Percentiles rank a stretch among this genome's conserved stretches.
phyloP scores from a whole-genome alignment of 495 filamentous ascomycete species.

The Aspergillus coremiiformis region DNA sequence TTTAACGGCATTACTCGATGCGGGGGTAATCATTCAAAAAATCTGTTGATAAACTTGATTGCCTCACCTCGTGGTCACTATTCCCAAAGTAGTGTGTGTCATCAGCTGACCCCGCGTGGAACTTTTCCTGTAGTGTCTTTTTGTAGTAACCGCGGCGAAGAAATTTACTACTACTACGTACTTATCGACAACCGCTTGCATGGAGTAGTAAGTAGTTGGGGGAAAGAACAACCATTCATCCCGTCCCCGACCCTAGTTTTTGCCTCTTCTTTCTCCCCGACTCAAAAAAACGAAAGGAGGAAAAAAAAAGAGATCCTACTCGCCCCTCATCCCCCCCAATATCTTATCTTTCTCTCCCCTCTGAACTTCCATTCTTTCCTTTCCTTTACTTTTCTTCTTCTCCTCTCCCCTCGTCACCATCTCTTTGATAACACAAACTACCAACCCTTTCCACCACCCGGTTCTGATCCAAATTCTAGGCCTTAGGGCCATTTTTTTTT shows the following conservation, averaged over 20 bases:
- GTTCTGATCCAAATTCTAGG: background rate
- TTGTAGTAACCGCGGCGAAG: no score
- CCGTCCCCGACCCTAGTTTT: background rate
- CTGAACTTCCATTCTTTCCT: background rate
- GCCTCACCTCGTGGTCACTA: slow-evolving; percentile 11
- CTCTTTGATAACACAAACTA: background rate
- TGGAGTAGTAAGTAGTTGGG: background rate
- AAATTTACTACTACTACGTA: background rate
- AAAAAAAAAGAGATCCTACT: background rate
- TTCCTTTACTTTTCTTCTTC: background rate
- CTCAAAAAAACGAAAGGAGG: no score
- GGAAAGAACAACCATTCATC: background rate
- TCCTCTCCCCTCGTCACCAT: background rate
- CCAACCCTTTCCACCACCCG: background rate
- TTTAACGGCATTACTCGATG: slow-evolving; percentile 18
- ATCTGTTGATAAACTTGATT: no score
- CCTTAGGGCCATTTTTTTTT: background rate
- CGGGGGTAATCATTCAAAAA: no score
- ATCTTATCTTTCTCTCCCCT: background rate
- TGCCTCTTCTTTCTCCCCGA: background rate
- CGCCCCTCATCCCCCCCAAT: background rate
- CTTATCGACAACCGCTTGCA: background rate
- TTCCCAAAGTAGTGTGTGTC: slow-evolving; percentile 6
- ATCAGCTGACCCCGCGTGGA: slow-evolving; percentile 23
- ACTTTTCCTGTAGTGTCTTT: slow-evolving; percentile 10